Evolutionary conservation across 2,329 filamentous ascomycete species (phyloP), one percentile per base, ranked within the genome.

Genomic region (Paecilomyces niveus): DNA sequence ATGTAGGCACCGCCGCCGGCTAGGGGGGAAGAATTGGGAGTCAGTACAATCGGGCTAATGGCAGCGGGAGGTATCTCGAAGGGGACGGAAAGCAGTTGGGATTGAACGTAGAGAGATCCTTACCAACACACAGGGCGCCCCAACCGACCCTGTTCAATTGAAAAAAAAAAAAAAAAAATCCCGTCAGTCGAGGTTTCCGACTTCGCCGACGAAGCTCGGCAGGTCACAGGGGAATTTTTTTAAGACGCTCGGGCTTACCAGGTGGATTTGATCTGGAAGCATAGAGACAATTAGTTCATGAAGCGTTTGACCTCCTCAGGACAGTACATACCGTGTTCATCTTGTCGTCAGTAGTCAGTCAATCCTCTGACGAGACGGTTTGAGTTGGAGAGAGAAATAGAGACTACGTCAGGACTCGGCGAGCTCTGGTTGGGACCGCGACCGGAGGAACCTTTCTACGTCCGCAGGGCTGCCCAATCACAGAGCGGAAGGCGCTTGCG

Each of bases 1-100:
- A 90, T 92, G 81, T 97, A 99, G 69, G 93, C 92, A 63, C 88
- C 90, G 64, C 86, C 94, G 70, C 93, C 94, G 65, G 92, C 91
- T 92, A 33, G 70, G 53, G 55, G 8, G 15, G 39, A 45, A 53
- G 54, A 57, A 56, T 67, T 39, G 35, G 22, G 54, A 57, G 54
- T 65, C 55, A 60, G 56, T 59, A 52, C 2, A 10, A 13, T 54
- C 53, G 3, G 53, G 13, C 35, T 26, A 29, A 54, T 33, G n/a
- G 18, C 4, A 45, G 15, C n/a, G 15, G 39, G 39, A 45, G 8
- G 39, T n/a, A 45, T 5, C n/a, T 21, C 7, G n/a, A 9, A 9
- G n/a, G 39, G n/a, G 18, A 45, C 18, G 7, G 39, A 9, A 45
- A 45, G n/a, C 6, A 45, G 39, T 18, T 7, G 9, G 18, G 39